These are phyloP conservation scores for Aspergillus udagawae DNA, from an alignment of 2,329 filamentous ascomycete genomes.

Conservation along the genomic window DNA sequence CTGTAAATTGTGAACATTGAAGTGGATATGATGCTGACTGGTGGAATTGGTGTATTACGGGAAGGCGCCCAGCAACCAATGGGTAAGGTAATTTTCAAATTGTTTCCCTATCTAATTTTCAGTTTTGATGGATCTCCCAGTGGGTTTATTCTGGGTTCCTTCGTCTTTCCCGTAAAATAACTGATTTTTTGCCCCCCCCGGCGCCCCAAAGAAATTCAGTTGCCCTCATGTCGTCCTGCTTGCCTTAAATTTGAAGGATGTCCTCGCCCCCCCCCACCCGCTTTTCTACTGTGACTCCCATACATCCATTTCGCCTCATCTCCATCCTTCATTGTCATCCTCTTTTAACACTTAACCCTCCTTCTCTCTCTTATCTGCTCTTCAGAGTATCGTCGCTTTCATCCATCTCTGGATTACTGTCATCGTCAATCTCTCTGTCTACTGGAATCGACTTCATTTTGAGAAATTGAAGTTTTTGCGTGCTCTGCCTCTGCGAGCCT, in stretches of 20 bases:
- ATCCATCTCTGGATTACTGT: slow-evolving; percentile 14
- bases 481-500: not conserved
- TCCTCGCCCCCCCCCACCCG: slow-evolving; percentile 16
- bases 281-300: slow-evolving; percentile 13
- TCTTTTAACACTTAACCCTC: slow-evolving; percentile 22
- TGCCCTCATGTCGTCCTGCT: slow-evolving; percentile 3
- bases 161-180: not conserved
- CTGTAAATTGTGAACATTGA: not conserved
- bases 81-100: slow-evolving; percentile 15
- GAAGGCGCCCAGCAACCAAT: slow-evolving; percentile 7
- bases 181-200: slow-evolving; percentile 9
- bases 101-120: slow-evolving; percentile 2
- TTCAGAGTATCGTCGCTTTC: slow-evolving; percentile 3
- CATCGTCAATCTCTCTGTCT: slow-evolving; percentile 7
- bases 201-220: slow-evolving; percentile 8
- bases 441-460: not conserved
- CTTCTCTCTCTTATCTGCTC: slow-evolving; percentile 6
- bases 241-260: slow-evolving; percentile 19
- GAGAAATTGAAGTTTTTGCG: slow-evolving; percentile 6
- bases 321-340: slow-evolving; percentile 4
- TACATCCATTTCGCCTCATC: slow-evolving; percentile 8
- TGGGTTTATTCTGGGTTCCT: not conserved
- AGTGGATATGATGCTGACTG: not conserved
- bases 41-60: slow-evolving; percentile 6
- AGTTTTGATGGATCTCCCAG: not conserved